A percentile compares a stretch with the other conserved stretches of the same genome.
phyloP scores from a whole-genome alignment of 306 rosid species.

The Sesbania bispinosa region DNA sequence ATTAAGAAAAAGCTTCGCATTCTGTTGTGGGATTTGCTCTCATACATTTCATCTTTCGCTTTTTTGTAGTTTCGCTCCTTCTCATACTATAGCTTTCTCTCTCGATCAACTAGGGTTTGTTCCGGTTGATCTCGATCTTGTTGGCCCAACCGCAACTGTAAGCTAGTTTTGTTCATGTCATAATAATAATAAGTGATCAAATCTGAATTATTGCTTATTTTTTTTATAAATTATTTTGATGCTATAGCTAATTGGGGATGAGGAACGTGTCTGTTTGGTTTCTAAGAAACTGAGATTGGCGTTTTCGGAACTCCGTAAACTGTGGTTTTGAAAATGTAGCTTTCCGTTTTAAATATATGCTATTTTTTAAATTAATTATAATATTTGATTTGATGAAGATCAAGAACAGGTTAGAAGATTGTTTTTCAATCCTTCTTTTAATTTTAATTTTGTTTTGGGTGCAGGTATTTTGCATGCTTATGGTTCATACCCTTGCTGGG shows the following conservation, averaged over 20 bases:
- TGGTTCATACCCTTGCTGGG: background rate
- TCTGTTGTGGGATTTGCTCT: conserved; percentile 21
- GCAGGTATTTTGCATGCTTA: conserved; percentile 32
- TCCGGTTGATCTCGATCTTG: conserved; percentile 41
- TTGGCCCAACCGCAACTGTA: conserved; percentile 37
- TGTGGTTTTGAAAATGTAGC: background rate
- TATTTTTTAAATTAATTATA: background rate
- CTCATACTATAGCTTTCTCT: background rate
- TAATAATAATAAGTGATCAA: background rate
- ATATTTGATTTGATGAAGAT: background rate
- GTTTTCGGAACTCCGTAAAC: background rate
- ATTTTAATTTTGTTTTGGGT: conserved; percentile 5
- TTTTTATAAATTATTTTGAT: background rate
- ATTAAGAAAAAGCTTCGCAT: conserved; percentile 1
- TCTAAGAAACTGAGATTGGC: conserved; percentile 14
- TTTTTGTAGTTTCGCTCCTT: background rate
- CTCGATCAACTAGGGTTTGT: conserved; percentile 58
- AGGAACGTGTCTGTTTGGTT: background rate
- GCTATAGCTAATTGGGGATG: conserved; percentile 11
- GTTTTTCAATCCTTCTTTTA: background rate
- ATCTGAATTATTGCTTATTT: background rate
- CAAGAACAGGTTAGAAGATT: background rate
- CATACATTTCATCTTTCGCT: background rate
- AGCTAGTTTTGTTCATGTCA: conserved; percentile 22
- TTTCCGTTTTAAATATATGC: background rate